Conservation (phyloP, 2,329 filamentous ascomycete species). For the Aaosphaeria pasadenensis region DNA sequence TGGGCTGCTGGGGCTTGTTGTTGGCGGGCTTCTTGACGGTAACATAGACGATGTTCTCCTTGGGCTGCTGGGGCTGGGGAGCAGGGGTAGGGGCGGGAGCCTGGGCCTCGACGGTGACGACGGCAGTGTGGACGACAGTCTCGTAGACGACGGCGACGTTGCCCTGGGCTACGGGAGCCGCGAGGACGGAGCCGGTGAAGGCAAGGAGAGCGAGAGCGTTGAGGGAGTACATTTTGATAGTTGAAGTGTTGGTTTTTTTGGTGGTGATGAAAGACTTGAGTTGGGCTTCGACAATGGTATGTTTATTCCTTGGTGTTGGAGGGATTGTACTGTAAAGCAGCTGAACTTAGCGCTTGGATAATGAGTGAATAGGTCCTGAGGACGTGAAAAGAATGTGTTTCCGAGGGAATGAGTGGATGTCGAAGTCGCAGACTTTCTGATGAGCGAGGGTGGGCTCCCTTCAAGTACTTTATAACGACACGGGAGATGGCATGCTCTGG, state of each 20-base stretch:
- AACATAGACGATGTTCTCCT: not conserved
- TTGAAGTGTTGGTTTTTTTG: not conserved
- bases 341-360: not conserved
- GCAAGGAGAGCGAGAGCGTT: slow-evolving; percentile 23
- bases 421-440: slow-evolving; percentile 8
- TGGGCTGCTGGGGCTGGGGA: not conserved
- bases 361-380: slow-evolving; percentile 4
- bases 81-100: not conserved
- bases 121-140: slow-evolving; percentile 24
- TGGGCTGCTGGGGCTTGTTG: not conserved
- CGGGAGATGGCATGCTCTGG: not conserved
- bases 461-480: not conserved
- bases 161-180: slow-evolving; percentile 5
- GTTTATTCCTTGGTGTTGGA: not conserved
- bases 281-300: not conserved
- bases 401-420: slow-evolving; percentile 4
- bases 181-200: slow-evolving; percentile 29
- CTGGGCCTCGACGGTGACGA: slow-evolving; percentile 12
- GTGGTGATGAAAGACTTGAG: not conserved
- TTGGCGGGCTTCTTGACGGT: not conserved
- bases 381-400: slow-evolving; percentile 4
- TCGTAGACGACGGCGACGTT: slow-evolving; percentile 6
- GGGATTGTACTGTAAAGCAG: not conserved
- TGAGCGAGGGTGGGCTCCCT: not conserved
- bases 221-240: slow-evolving; percentile 26